Evolutionary conservation across 1,139 yeast genomes (phyloP).

Genomic region (Debaryomyces subglobosus): DNA sequence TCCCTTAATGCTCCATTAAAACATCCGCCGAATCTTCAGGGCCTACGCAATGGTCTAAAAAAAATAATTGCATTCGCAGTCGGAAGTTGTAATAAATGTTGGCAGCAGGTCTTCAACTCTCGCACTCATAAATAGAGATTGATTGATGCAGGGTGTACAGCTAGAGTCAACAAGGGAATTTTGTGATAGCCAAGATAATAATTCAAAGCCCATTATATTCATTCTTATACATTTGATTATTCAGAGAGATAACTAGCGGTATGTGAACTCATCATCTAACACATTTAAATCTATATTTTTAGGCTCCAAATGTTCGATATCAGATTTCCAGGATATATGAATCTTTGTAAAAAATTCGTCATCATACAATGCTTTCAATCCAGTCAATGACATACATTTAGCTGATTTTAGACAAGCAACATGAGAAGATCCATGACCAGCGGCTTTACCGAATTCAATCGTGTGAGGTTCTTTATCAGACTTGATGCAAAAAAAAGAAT

Average conservation of each 20-base stretch:
- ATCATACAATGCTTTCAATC: background rate
- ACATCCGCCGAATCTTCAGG: no score
- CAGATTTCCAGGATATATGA: background rate
- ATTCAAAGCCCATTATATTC: no score
- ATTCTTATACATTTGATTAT: no score
- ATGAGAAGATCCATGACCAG: background rate
- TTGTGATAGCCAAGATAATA: no score
- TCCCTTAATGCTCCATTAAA: no score
- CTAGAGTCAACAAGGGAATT: no score
- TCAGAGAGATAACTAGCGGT: background rate
- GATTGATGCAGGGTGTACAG: no score
- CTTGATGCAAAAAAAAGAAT: conserved; percentile 15
- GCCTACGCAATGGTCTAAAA: no score
- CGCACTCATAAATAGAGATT: no score
- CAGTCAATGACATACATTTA: background rate
- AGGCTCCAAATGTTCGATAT: background rate
- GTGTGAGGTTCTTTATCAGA: background rate
- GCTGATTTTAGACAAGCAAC: background rate
- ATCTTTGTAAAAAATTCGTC: background rate
- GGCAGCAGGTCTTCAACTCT: no score
- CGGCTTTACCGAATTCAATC: background rate
- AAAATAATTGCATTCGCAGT: no score
- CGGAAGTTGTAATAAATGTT: no score
- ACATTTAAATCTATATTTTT: background rate
- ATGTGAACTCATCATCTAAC: background rate